Base-by-base conservation (phyloP, 2,329 filamentous ascomycete species). In the Sporothrix phasma region DNA sequence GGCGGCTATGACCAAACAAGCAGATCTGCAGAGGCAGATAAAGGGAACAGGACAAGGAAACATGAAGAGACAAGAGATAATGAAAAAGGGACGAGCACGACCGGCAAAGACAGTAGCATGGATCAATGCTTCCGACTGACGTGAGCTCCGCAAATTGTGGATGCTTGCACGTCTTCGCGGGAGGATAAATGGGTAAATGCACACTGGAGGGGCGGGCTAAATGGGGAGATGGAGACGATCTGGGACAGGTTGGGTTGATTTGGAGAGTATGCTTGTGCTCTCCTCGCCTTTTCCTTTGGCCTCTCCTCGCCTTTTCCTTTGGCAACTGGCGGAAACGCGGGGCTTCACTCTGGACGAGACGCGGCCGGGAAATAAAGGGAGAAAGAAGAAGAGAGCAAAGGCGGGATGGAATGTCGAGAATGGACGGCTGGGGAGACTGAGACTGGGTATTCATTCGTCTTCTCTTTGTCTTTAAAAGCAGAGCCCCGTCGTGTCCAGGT, bases 121-220 rank as follows among this genome's bases (percentile, higher is more conserved):
- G 17, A 19, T 6, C 26, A 8, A 1, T 26, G 31, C 37, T 17
- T 8, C 53, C n/a, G 15, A n/a, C 19, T 26, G 34, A 58, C 53
- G 34, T 24, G 13, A 19, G 54, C 54, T 58, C 54, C 54, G 54
- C 54, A 43, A 58, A 58, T 58, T 43, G 53, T 58, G 53, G 47
- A 53, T n/a, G n/a, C 47, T 53, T n/a, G 54, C 29, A 22, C 19
- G 29, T 22, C 45, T 29, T 46, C 26, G 56, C 41, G 41, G 56
- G 37, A 60, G 58, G 58, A 4, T 51, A 60, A 64, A 64, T 41
- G 62, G 62, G 34, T 64, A 64, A 64, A 64, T 64, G 22, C 56
- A 19, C n/a, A 13, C 22, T 34, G 19, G 29, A 34, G 54, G 22
- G 41, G 58, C 37, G 37, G 61, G 61, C 37, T 63, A 63, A 63